A percentile compares a stretch with the other conserved stretches of the same genome.
Evolutionary conservation across 371 early-diverging fungal species (phyloP).

Genomic region (Mucor sp.): DNA sequence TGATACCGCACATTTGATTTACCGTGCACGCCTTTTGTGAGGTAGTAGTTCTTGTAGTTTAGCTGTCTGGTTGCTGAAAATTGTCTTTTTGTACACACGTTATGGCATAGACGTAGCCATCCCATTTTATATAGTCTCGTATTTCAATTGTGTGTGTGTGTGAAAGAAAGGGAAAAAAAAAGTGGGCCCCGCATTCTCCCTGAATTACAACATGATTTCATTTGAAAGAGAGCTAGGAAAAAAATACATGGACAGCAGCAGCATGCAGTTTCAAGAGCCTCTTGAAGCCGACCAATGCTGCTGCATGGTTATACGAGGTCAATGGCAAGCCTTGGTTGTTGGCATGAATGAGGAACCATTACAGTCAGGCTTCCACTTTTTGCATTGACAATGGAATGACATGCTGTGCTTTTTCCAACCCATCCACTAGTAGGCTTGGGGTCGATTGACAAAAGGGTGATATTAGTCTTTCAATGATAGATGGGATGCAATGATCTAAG

Average conservation of each 20-base stretch:
- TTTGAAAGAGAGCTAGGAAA: slow-evolving; percentile 4
- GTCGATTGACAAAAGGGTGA: no score
- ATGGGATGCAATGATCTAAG: no score
- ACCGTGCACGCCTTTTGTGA: slow-evolving; percentile 28
- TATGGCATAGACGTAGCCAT: not conserved
- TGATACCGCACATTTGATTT: not conserved
- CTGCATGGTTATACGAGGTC: no score
- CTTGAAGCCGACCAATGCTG: no score
- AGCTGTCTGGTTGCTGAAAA: slow-evolving; percentile 13
- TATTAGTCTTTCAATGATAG: no score
- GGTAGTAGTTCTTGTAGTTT: slow-evolving; percentile 23
- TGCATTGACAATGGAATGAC: no score
- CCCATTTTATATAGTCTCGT: not conserved
- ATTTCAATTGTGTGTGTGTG: not conserved
- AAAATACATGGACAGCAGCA: not conserved
- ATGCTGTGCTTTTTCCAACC: no score
- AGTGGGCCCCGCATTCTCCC: slow-evolving; percentile 9
- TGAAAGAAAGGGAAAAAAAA: slow-evolving; percentile 5
- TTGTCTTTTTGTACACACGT: slow-evolving; percentile 5
- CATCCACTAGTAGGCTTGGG: no score
- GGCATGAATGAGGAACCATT: not conserved
- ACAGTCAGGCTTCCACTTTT: not conserved
- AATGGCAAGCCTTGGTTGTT: not conserved
- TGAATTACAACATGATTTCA: not conserved
- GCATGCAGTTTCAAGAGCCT: not conserved